phyloP scores from a whole-genome alignment of 1,139 yeast species.

The Scheffersomyces lignicola region DNA sequence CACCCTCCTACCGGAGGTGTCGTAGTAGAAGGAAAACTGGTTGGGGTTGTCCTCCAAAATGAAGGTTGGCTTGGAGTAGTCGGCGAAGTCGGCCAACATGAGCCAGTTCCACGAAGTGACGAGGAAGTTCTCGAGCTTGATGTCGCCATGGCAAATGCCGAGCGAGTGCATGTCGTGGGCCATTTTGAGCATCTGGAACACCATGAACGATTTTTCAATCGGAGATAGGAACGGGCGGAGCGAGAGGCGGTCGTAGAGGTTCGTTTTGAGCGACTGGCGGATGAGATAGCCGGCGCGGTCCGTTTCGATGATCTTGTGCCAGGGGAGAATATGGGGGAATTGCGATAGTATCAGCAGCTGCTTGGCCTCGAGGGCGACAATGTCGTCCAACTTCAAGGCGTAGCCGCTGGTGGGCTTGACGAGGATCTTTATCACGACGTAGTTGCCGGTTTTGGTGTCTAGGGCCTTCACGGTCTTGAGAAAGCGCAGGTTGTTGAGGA shows the following conservation, averaged over 20 bases:
- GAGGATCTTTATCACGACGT: constrained; percentile 74
- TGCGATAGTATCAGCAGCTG: constrained; percentile 42
- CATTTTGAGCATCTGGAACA: constrained; percentile 71
- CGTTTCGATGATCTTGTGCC: constrained; percentile 75
- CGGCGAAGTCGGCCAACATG: constrained; percentile 78
- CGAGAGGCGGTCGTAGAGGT: constrained; percentile 82
- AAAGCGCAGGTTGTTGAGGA: constrained; percentile 76
- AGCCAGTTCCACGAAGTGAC: constrained; percentile 92
- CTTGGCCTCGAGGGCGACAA: constrained; percentile 34
- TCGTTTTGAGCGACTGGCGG: constrained; percentile 76
- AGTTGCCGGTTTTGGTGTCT: constrained; percentile 57
- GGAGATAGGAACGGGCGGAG: constrained; percentile 84
- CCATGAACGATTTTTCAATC: constrained; percentile 80
- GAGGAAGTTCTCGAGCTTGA: constrained; percentile 84
- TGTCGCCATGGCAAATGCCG: constrained; percentile 80
- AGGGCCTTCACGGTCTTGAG: constrained; percentile 82
- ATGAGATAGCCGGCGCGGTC: constrained; percentile 90
- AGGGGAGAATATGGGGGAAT: constrained; percentile 69
- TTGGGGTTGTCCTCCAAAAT: constrained; percentile 94
- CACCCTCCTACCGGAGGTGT: constrained; percentile 79
- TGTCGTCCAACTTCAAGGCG: constrained; percentile 31
- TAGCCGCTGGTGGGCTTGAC: constrained; percentile 64
- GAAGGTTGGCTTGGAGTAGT: constrained; percentile 72
- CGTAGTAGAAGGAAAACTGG: constrained; percentile 90
- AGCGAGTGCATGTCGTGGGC: constrained; percentile 62